Base-by-base conservation (phyloP, 208 protist species). In the Acanthamoeba castellanii region DNA sequence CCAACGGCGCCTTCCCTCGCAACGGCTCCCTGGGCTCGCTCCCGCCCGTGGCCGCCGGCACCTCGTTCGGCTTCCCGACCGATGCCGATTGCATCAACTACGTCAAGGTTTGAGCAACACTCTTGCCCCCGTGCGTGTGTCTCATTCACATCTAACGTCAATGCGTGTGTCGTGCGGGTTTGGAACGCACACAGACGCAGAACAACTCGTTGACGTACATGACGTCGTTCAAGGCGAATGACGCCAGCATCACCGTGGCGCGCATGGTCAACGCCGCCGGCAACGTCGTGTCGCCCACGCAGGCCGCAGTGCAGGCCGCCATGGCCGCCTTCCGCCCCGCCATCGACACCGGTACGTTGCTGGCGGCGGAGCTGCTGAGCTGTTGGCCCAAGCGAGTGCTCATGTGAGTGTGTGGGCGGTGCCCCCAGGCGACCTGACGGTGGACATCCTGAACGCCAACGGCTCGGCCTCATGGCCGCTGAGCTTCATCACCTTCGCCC, bases 391-490 rank as follows among this genome's bases (percentile, higher is more conserved):
- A n/a, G n/a, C n/a, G n/a, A n/a, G n/a, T n/a, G n/a, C n/a, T n/a
- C n/a, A n/a, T n/a, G n/a, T n/a, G n/a, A n/a, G n/a, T n/a, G n/a
- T n/a, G n/a, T n/a, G n/a, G n/a, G n/a, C n/a, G n/a, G n/a, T n/a
- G n/a, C n/a, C n/a, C n/a, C n/a, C 55, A 61, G 57, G 55, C 14
- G 8, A 89, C 32, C 82, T 89, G 4, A 70, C 82, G 1, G 57
- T 66, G n/a, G 57, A 89, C 82, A 89, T 89, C 57, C 9, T 89
- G 32, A 55, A 89, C 22, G 82, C 47, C 50, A 32, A 32, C 57
- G 22, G 45, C 30, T 47, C 27, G 32, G 50, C n/a, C 14, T 9
- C 55, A n/a, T 89, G 82, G 82, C 82, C 82, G 57, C 9, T 89
- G n/a, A 70, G 55, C 57, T 89, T 18, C 57, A 57, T 89, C 45